These are phyloP conservation scores for Cryptosporidium viatorum DNA, from an alignment of 169 alveolate genomes.

Conservation along the genomic window DNA sequence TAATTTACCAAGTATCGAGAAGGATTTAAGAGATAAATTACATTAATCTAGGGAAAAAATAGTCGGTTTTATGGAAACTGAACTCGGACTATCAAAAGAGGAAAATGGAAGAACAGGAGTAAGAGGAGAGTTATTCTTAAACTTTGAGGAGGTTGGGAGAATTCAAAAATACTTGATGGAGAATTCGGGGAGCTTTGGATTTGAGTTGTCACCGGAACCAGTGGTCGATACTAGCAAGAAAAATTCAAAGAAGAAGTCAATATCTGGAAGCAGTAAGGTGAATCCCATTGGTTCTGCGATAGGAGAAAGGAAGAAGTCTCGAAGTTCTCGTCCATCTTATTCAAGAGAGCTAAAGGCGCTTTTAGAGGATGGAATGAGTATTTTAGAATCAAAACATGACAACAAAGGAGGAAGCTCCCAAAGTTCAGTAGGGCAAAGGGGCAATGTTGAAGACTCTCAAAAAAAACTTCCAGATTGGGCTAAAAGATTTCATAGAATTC, in stretches of 20 bases:
- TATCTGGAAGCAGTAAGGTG: not conserved
- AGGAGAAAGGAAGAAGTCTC: conserved; percentile 36
- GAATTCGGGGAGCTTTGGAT: conserved; percentile 49
- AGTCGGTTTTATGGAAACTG: conserved; percentile 19
- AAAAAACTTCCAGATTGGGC: conserved; percentile 70
- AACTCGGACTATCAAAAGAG: conserved; percentile 25
- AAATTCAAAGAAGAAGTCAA: conserved; percentile 9
- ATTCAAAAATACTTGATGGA: conserved; percentile 34
- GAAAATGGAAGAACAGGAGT: conserved; percentile 55
- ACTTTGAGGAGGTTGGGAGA: conserved; percentile 22
- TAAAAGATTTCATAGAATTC: conserved; percentile 67
- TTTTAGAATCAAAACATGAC: conserved; percentile 30
- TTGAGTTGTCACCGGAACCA: conserved; percentile 72
- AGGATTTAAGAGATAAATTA: conserved; percentile 9
- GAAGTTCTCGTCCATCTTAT: conserved; percentile 73
- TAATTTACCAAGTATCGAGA: not conserved
- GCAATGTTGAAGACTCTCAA: conserved; percentile 12
- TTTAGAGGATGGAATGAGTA: conserved; percentile 54
- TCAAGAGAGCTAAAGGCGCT: conserved; percentile 71
- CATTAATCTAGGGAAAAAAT: not conserved
- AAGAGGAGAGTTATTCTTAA: conserved; percentile 58
- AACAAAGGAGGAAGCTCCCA: conserved; percentile 18
- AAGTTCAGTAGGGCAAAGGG: conserved; percentile 25
- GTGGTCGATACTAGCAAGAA: not conserved
- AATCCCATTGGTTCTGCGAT: not conserved